phyloP scores from a whole-genome alignment of 176 grass and related monocot species.

The Oryza longistaminata region DNA sequence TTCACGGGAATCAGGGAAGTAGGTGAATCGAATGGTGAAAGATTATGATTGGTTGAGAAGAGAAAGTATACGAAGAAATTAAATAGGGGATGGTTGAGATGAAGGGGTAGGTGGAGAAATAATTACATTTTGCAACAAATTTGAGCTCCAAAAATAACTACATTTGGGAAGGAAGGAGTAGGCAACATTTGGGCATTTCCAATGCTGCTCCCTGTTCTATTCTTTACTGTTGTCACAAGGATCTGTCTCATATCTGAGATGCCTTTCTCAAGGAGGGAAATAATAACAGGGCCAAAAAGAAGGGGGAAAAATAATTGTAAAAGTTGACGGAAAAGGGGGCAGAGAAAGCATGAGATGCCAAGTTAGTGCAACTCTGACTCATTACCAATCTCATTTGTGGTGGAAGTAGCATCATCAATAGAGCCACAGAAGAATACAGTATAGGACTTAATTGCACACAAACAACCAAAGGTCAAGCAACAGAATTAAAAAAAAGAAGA shows the following conservation, averaged over 20 bases:
- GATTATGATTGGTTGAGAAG: no score
- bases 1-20: no score
- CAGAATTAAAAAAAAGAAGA: neutral
- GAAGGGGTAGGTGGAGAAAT: no score
- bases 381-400: slow-evolving; percentile 45
- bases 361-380: slow-evolving; percentile 62
- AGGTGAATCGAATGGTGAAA: no score
- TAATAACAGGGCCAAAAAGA: slow-evolving; percentile 43
- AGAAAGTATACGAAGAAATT: no score
- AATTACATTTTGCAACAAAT: no score
- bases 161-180: neutral
- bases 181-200: slow-evolving; percentile 8
- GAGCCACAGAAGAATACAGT: slow-evolving; percentile 4
- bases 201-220: slow-evolving; percentile 2
- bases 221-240: slow-evolving; percentile 39
- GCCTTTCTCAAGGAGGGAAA: slow-evolving; percentile 41
- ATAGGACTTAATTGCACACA: slow-evolving; percentile 32
- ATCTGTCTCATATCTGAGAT: slow-evolving; percentile 39
- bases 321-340: slow-evolving; percentile 36
- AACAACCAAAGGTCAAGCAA: slow-evolving; percentile 31
- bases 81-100: no score
- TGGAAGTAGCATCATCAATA: slow-evolving; percentile 47
- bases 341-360: slow-evolving; percentile 57
- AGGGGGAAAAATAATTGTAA: neutral
- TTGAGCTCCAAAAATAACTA: no score